A percentile compares a stretch with the other conserved stretches of the same genome.
phyloP scores from a whole-genome alignment of 306 rosid species.

The Pyrus pyrifolia region DNA sequence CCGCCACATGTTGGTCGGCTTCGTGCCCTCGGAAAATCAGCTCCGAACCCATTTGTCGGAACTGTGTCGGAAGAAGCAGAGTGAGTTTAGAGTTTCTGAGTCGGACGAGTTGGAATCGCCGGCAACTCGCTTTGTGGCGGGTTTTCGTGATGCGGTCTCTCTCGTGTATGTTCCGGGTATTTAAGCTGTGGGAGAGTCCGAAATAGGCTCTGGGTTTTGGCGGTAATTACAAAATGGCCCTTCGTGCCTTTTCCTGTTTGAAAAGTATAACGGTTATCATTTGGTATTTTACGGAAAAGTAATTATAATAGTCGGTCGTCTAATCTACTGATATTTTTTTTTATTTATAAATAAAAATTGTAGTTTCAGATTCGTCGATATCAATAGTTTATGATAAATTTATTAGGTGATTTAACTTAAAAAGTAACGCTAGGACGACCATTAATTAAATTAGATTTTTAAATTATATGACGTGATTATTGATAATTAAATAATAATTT shows the following conservation, averaged over 20 bases:
- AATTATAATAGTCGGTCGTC: no score
- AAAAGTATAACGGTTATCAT: constrained; percentile 20
- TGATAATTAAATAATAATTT: no score
- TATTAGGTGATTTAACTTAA: accelerated
- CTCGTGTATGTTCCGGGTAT: neutral
- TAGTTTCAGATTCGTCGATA: no score
- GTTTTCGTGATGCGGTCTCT: neutral
- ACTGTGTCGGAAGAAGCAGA: neutral
- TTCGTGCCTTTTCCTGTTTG: neutral
- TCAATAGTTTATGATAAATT: no score
- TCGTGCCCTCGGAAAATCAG: constrained; percentile 82
- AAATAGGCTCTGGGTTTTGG: neutral
- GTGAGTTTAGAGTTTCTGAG: neutral
- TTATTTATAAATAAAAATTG: no score
- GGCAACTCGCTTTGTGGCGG: constrained; percentile 21
- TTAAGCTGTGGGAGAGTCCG: constrained; percentile 4
- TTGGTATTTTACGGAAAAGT: neutral
- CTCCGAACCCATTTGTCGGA: constrained; percentile 41
- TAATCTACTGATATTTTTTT: no score
- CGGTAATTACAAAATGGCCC: constrained; percentile 27
- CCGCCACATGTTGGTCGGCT: constrained; percentile 34
- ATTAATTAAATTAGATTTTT: no score
- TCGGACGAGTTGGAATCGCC: constrained; percentile 14
- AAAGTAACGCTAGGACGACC: accelerated
- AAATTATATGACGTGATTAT: no score